Evolutionary conservation across 225 moss, liverwort and hornwort species (phyloP), one percentile per base, ranked within the genome.

Genomic region (Bryum argenteum): DNA sequence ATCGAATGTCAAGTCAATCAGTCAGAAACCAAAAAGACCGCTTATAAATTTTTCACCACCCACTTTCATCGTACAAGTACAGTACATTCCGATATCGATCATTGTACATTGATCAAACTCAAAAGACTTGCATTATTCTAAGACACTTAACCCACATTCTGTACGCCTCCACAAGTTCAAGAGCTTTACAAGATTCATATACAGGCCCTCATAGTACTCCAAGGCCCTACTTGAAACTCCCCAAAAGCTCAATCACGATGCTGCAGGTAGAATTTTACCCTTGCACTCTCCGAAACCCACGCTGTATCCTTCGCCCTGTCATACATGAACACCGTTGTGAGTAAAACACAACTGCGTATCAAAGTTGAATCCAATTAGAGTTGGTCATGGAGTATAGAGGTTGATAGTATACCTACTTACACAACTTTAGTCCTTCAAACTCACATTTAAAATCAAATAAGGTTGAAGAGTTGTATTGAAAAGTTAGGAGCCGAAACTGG

Each of bases 281-380:
- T 70, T 80, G 75, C 95, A 96, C 18, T 88, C 76, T 65, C 95
- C 95, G 75, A 93, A 96, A 43, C 95, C 95, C 58, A 96, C 76
- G 71, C 15, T 75, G 44, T 82, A 96, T 73, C 88, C 93, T 23
- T 85, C 74, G 22, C 89, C 95, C 95, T 96, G 87, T 78, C 61
- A 58, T 22, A 37, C 57, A 81, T 2, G 39, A 52, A 67, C 11
- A 52, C 81, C 78, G 59, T 73, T 51, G 74, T 26, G 24, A 45
- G 14, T 14, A 11, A 11, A 45, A 14, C 48, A 48, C 5, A 48
- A 48, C 9, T 48, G 48, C 48, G 11, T 15, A 48, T 48, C 6
- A 13, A 44, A 3, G 44, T 44, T 33, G 5, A 33, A 44, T 44
- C 8, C 8, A 44, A 48, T 15, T n/a, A n/a, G n/a, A n/a, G n/a